phyloP scores from a whole-genome alignment of 768 basidiomycete species.

The Porpolomopsis calyptriformis region DNA sequence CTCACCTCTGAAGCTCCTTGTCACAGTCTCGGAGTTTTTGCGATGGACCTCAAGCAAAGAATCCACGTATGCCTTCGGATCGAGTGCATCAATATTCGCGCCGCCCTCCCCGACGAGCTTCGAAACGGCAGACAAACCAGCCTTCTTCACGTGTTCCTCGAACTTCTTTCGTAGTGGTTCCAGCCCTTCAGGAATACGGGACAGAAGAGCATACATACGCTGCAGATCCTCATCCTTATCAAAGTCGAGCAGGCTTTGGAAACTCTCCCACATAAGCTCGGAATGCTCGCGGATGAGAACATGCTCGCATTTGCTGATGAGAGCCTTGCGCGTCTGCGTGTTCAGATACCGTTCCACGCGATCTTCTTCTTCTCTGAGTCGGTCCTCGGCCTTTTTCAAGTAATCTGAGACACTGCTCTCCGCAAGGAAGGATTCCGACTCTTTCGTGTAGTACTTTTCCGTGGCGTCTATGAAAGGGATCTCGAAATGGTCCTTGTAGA shows the following conservation, averaged over 20 bases:
- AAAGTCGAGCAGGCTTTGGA: slow-evolving; percentile 80
- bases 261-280: slow-evolving; percentile 83
- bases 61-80: slow-evolving; percentile 92
- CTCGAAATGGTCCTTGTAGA: slow-evolving; percentile 90
- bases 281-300: slow-evolving; percentile 84
- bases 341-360: slow-evolving; percentile 91
- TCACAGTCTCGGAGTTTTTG: slow-evolving; percentile 85
- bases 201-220: slow-evolving; percentile 88
- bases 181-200: slow-evolving; percentile 81
- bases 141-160: slow-evolving; percentile 90
- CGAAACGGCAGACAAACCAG: slow-evolving; percentile 73
- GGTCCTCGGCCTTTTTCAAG: slow-evolving; percentile 87
- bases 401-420: slow-evolving; percentile 90
- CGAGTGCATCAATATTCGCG: slow-evolving; percentile 49
- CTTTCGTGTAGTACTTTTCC: slow-evolving; percentile 83
- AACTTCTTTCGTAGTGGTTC: slow-evolving; percentile 88
- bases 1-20: slow-evolving; percentile 83
- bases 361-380: slow-evolving; percentile 89
- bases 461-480: slow-evolving; percentile 80
- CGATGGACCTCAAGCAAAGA: slow-evolving; percentile 83
- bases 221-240: slow-evolving; percentile 94
- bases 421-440: slow-evolving; percentile 83
- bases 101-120: slow-evolving; percentile 57
- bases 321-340: slow-evolving; percentile 73
- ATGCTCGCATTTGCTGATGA: slow-evolving; percentile 79